Conservation (phyloP, 768 basidiomycete genomes). For the Lactarius evosmus region DNA sequence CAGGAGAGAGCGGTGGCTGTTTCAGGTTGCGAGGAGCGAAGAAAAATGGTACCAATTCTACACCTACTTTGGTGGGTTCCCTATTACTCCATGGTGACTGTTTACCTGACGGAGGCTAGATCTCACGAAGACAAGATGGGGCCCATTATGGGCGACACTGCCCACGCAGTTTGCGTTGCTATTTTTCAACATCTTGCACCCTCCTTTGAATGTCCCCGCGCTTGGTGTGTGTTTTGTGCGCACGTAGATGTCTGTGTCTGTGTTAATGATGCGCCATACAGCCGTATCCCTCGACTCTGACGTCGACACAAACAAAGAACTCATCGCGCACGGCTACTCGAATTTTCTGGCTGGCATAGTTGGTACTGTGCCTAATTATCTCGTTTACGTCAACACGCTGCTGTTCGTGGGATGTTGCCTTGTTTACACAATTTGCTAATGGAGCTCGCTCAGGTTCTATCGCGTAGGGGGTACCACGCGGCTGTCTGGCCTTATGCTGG, state of each 20-base stretch:
- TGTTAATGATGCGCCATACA: conserved; percentile 30
- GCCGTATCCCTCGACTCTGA: conserved; percentile 89
- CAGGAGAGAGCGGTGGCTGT: conserved; percentile 76
- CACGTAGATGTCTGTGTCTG: not conserved
- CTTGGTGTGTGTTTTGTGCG: conserved; percentile 48
- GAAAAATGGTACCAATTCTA: conserved; percentile 84
- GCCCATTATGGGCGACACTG: conserved; percentile 73
- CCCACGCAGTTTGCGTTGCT: conserved; percentile 94
- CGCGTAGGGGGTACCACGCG: conserved; percentile 88
- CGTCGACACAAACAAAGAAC: conserved; percentile 87
- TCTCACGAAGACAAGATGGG: conserved; percentile 54
- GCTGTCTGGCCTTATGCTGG: conserved; percentile 82
- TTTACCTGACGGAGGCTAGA: conserved; percentile 42
- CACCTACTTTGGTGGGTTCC: conserved; percentile 62
- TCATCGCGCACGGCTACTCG: conserved; percentile 89
- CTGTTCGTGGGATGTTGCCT: conserved; percentile 14
- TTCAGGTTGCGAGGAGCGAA: conserved; percentile 58
- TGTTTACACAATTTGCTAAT: conserved; percentile 25
- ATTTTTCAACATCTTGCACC: conserved; percentile 83
- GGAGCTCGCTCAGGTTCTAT: conserved; percentile 60
- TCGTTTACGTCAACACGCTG: conserved; percentile 80
- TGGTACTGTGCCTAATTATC: conserved; percentile 86
- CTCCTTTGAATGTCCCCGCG: conserved; percentile 87
- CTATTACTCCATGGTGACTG: not conserved
- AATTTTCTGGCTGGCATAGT: conserved; percentile 78